phyloP scores from a whole-genome alignment of 768 basidiomycete genomes.

The Calocera cornea region DNA sequence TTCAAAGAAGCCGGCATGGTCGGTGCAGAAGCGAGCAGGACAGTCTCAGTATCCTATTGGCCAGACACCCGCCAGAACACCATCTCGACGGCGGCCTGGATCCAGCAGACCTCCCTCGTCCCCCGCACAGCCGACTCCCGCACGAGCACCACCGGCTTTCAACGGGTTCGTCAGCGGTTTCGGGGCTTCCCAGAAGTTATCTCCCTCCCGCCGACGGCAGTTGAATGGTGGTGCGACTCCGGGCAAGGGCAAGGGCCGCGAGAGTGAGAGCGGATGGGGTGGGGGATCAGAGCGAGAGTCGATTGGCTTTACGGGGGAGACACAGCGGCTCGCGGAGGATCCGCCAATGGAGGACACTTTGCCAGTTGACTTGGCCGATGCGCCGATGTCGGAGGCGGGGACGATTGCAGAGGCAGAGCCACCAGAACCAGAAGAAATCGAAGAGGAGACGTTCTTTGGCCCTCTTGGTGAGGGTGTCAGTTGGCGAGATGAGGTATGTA shows the following conservation, averaged over 20 bases:
- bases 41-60: neutral
- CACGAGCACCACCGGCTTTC: neutral
- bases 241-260: neutral
- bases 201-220: neutral
- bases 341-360: neutral
- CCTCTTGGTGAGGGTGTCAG: neutral
- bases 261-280: neutral
- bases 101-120: neutral
- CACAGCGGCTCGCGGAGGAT: neutral
- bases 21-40: neutral
- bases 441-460: neutral
- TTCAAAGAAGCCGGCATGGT: neutral
- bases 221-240: neutral
- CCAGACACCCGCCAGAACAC: neutral
- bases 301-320: neutral
- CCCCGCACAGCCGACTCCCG: neutral
- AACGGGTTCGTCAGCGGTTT: neutral
- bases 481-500: neutral
- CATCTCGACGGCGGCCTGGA: neutral
- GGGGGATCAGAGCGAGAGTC: neutral
- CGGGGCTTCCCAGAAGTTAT: neutral
- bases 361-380: neutral
- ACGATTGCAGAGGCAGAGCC: neutral
- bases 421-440: neutral
- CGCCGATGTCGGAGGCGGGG: neutral